phyloP scores from a whole-genome alignment of 352 stramenopile species.

The Phytophthora nicotianae region DNA sequence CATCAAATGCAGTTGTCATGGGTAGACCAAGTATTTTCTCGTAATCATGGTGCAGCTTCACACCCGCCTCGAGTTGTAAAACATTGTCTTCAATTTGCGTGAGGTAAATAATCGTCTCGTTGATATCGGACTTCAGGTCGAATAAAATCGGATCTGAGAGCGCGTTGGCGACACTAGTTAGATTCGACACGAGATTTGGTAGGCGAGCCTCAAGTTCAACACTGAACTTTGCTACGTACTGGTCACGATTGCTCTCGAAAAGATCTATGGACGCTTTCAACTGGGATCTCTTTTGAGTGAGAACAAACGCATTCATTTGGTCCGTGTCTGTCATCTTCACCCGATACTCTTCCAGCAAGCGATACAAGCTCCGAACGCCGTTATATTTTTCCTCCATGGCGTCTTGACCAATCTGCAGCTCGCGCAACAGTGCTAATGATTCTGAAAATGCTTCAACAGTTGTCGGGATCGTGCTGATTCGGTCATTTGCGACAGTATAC shows the following conservation, averaged over 20 bases:
- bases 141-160: slow-evolving; percentile 52
- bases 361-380: slow-evolving; percentile 58
- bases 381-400: slow-evolving; percentile 61
- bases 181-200: slow-evolving; percentile 39
- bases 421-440: slow-evolving; percentile 55
- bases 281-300: slow-evolving; percentile 77
- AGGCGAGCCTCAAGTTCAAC: slow-evolving; percentile 72
- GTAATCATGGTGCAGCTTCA: slow-evolving; percentile 52
- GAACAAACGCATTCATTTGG: slow-evolving; percentile 75
- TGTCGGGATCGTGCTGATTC: slow-evolving; percentile 70
- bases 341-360: slow-evolving; percentile 70
- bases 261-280: slow-evolving; percentile 78
- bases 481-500: slow-evolving; percentile 60
- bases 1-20: slow-evolving; percentile 78
- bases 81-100: slow-evolving; percentile 35
- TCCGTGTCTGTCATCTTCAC: slow-evolving; percentile 72
- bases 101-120: slow-evolving; percentile 59
- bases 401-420: slow-evolving; percentile 56
- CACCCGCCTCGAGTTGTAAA: slow-evolving; percentile 22
- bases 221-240: slow-evolving; percentile 79
- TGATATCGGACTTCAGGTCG: slow-evolving; percentile 49
- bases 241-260: slow-evolving; percentile 71
- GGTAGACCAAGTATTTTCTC: slow-evolving; percentile 65
- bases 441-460: slow-evolving; percentile 77
- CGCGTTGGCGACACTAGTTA: slow-evolving; percentile 38